Evolutionary conservation across 225 moss, liverwort and hornwort species (phyloP).

Genomic region (Takakia lepidozioides): DNA sequence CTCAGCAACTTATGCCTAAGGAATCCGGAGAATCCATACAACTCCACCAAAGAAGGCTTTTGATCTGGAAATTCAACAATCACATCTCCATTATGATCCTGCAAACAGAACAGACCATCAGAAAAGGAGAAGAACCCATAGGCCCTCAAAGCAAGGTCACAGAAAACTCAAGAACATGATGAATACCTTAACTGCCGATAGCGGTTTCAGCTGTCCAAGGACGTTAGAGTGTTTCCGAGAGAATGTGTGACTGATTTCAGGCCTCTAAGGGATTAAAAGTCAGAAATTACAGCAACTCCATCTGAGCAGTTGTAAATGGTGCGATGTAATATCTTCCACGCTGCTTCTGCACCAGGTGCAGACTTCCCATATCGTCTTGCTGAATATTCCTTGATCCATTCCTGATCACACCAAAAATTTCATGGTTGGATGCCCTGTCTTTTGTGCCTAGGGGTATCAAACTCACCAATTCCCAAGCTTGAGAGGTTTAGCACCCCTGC

Average conservation of each 20-base stretch:
- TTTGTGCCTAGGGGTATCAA: no score
- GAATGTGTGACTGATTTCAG: no score
- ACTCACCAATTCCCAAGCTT: no score
- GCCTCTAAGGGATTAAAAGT: no score
- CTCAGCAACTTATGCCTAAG: constrained; percentile 13
- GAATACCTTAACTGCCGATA: no score
- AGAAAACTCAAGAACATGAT: no score
- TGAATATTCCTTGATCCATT: constrained; percentile 68
- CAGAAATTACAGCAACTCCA: constrained; percentile 74
- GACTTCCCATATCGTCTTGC: constrained; percentile 71
- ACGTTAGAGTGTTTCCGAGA: no score
- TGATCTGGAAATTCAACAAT: constrained; percentile 82
- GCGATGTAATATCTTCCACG: constrained; percentile 66
- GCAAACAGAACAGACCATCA: constrained; percentile 6
- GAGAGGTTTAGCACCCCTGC: no score
- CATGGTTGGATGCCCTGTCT: no score
- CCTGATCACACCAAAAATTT: constrained; percentile 19
- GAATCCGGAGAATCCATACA: constrained; percentile 5
- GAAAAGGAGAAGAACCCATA: neutral
- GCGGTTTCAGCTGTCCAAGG: no score
- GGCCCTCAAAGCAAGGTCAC: no score
- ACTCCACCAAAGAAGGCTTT: constrained; percentile 24
- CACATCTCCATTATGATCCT: constrained; percentile 96
- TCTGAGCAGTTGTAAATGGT: constrained; percentile 83
- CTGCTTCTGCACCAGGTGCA: constrained; percentile 53